A percentile compares a stretch with the other conserved stretches of the same genome.
Evolutionary conservation across 306 rosid species (phyloP).

Genomic region (Medicago arabica): DNA sequence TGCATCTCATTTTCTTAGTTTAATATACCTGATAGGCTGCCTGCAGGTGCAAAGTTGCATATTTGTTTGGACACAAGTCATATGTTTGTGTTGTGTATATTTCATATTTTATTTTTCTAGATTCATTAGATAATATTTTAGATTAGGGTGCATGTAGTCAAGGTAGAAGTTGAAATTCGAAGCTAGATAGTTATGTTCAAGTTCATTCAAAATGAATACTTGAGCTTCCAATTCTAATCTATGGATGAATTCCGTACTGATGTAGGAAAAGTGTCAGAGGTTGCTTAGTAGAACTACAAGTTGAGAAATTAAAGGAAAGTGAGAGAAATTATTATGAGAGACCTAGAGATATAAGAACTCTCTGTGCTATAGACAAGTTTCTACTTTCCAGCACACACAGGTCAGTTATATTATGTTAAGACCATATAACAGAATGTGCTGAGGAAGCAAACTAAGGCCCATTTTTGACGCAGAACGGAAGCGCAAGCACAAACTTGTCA

Average conservation of each 20-base stretch:
- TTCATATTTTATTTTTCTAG: neutral
- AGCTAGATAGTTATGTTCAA: slow-evolving; percentile 6
- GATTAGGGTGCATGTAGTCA: neutral
- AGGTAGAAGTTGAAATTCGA: slow-evolving; percentile 6
- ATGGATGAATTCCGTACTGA: neutral
- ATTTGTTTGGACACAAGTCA: slow-evolving; percentile 1
- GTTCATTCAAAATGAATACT: neutral
- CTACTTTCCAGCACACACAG: neutral
- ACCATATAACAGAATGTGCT: neutral
- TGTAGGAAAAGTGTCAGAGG: neutral
- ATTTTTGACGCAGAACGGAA: no score
- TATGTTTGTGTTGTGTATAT: slow-evolving; percentile 17
- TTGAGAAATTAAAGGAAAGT: neutral
- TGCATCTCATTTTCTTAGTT: neutral
- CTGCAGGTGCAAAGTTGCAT: neutral
- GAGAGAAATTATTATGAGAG: neutral
- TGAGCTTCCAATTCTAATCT: neutral
- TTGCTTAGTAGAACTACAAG: neutral
- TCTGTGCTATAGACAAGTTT: neutral
- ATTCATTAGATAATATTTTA: no score
- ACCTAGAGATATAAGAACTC: neutral
- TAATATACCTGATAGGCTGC: slow-evolving; percentile 1
- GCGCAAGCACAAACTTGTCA: no score
- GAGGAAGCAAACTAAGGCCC: neutral
- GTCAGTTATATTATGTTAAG: neutral